Percentiles rank a stretch among this genome's conserved stretches.
phyloP scores from a whole-genome alignment of 2,329 filamentous ascomycete genomes.

The Fusarium tanahbumbuense region DNA sequence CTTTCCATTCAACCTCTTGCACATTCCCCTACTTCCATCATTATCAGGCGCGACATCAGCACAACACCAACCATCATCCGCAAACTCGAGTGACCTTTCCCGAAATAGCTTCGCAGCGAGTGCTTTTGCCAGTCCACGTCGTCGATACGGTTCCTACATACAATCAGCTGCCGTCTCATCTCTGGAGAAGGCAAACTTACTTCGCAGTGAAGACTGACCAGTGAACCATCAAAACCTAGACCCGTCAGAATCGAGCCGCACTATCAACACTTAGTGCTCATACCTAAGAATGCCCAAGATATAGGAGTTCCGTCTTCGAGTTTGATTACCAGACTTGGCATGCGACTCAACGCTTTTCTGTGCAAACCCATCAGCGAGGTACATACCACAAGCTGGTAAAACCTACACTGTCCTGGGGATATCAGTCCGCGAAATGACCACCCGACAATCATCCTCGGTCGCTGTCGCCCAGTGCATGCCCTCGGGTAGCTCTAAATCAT shows the following conservation, averaged over 20 bases:
- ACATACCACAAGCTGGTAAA: fast-evolving
- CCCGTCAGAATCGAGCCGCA: constrained; percentile 6
- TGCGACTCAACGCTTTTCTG: constrained; percentile 56
- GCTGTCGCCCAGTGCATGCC: constrained; percentile 68
- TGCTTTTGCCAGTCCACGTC: constrained; percentile 71
- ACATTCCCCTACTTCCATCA: constrained; percentile 69
- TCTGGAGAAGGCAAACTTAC: constrained; percentile 36
- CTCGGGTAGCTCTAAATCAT: constrained; percentile 51
- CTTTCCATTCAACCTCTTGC: constrained; percentile 69
- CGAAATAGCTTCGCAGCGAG: constrained; percentile 69
- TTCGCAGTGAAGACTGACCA: constrained; percentile 71
- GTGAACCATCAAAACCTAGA: constrained; percentile 68
- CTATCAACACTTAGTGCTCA: neutral
- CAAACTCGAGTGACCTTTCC: constrained; percentile 59
- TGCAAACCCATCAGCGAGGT: neutral
- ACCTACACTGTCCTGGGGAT: constrained; percentile 66
- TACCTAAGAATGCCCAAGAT: constrained; percentile 73
- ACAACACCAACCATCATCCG: constrained; percentile 64
- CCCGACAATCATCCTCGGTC: constrained; percentile 61
- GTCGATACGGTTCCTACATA: constrained; percentile 63
- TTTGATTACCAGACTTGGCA: constrained; percentile 62
- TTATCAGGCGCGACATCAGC: constrained; percentile 75
- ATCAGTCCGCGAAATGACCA: constrained; percentile 66
- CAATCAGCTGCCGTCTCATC: neutral
- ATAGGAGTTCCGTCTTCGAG: constrained; percentile 61